These are phyloP conservation scores for Phoma sp. DNA, from an alignment of 2,329 filamentous ascomycete species.

Conservation along the genomic window DNA sequence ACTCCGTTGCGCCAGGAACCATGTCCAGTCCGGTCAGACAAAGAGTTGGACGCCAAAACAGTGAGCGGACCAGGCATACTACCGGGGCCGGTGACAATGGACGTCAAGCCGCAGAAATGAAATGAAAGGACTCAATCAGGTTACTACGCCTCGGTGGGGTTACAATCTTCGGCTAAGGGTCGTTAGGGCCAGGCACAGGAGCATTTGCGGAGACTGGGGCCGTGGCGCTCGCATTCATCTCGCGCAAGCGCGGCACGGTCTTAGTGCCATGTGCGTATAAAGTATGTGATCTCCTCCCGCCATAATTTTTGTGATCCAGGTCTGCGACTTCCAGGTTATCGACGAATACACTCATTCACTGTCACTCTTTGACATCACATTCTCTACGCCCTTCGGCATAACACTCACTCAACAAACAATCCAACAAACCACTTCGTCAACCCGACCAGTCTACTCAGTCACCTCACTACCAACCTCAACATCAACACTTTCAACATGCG, in stretches of 20 bases:
- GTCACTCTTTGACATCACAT: constrained; percentile 42
- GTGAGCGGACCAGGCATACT: constrained; percentile 14
- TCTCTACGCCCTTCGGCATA: constrained; percentile 41
- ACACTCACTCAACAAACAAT: constrained; percentile 28
- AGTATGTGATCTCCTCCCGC: constrained; percentile 31
- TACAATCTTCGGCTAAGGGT: constrained; percentile 22
- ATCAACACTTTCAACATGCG: constrained; percentile 36
- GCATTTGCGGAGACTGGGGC: constrained; percentile 35
- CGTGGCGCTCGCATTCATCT: constrained; percentile 37
- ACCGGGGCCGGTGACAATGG: constrained; percentile 14
- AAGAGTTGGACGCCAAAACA: constrained; percentile 22
- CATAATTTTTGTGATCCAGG: constrained; percentile 29
- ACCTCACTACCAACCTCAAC: constrained; percentile 20
- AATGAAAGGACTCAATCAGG: constrained; percentile 36
- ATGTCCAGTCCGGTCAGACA: constrained; percentile 20
- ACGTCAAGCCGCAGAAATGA: constrained; percentile 23
- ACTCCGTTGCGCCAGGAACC: not conserved
- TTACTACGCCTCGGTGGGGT: constrained; percentile 26
- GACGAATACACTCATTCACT: constrained; percentile 31
- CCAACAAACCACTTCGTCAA: constrained; percentile 21
- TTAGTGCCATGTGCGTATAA: constrained; percentile 31
- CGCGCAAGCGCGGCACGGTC: constrained; percentile 22
- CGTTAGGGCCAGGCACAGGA: constrained; percentile 31
- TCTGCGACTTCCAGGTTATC: constrained; percentile 47
- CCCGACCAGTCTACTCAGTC: constrained; percentile 25